Evolutionary conservation across 768 basidiomycete genomes (phyloP).

Genomic region (Postia placenta): DNA sequence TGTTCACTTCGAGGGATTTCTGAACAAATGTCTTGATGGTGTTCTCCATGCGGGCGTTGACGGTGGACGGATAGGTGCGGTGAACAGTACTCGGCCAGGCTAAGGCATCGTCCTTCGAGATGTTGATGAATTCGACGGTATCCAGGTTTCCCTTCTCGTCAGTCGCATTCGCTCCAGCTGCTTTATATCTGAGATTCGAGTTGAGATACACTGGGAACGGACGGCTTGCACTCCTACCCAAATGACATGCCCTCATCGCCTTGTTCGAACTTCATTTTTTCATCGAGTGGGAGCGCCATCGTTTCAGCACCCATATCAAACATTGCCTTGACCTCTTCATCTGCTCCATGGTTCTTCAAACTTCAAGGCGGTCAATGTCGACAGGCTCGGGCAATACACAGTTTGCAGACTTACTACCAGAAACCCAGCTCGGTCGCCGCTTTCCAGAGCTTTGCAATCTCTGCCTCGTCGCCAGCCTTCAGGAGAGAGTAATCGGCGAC

Average conservation of each 20-base stretch:
- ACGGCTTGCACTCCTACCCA: conserved; percentile 22
- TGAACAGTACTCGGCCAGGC: conserved; percentile 25
- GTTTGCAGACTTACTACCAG: conserved; percentile 40
- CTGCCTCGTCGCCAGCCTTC: conserved; percentile 27
- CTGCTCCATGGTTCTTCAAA: conserved; percentile 38
- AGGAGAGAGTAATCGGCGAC: conserved; percentile 39
- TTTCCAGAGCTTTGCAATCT: conserved; percentile 38
- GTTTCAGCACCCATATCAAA: conserved; percentile 38
- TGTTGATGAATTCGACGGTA: conserved; percentile 31
- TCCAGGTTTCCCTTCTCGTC: conserved; percentile 27
- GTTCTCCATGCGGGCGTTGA: conserved; percentile 23
- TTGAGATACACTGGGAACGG: neutral
- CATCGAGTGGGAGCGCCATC: conserved; percentile 34
- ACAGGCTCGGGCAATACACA: neutral
- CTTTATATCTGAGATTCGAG: conserved; percentile 20
- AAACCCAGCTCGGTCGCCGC: conserved; percentile 45
- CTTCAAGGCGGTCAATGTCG: conserved; percentile 15
- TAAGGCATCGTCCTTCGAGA: conserved; percentile 31
- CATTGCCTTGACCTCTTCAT: conserved; percentile 30
- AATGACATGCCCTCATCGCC: conserved; percentile 35
- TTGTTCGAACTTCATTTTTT: conserved; percentile 39
- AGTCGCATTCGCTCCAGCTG: conserved; percentile 26
- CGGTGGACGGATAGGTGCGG: conserved; percentile 27
- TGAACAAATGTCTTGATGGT: conserved; percentile 24
- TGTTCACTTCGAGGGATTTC: conserved; percentile 24